A percentile compares a stretch with the other conserved stretches of the same genome.
Evolutionary conservation across 805 yeast genomes (phyloP).

Genomic region (Candida awuae): DNA sequence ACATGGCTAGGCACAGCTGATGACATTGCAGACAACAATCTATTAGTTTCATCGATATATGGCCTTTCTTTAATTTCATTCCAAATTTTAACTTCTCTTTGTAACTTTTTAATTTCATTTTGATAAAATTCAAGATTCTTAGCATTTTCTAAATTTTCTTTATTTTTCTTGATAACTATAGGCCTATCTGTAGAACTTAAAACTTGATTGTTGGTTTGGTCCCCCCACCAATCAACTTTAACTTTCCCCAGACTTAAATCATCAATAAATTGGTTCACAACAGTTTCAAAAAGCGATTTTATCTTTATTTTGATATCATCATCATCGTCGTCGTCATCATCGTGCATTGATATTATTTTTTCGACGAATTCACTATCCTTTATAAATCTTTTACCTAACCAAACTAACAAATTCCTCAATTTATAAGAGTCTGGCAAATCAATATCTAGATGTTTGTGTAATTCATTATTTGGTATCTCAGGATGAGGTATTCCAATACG

Average conservation of each 20-base stretch:
- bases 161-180: constrained; percentile 43
- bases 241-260: constrained; percentile 54
- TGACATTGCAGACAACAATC: not conserved
- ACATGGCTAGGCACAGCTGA: not conserved
- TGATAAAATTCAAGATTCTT: constrained; percentile 40
- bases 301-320: constrained; percentile 10
- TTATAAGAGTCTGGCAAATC: constrained; percentile 64
- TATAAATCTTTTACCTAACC: constrained; percentile 54
- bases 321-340: constrained; percentile 18
- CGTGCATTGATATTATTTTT: too few species aligned
- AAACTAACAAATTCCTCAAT: constrained; percentile 59
- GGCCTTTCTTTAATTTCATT: constrained; percentile 5
- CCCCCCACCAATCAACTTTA: constrained; percentile 61
- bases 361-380: constrained; percentile 4
- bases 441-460: constrained; percentile 54
- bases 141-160: constrained; percentile 46
- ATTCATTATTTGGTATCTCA: constrained; percentile 45
- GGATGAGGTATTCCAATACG: constrained; percentile 59
- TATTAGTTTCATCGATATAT: not conserved
- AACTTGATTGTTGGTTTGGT: constrained; percentile 22
- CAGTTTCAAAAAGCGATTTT: constrained; percentile 23
- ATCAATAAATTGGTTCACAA: constrained; percentile 52
- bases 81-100: constrained; percentile 44
- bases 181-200: constrained; percentile 15
- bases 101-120: constrained; percentile 35